Conservation (phyloP, 345 rosid species). For the Populus alba region DNA sequence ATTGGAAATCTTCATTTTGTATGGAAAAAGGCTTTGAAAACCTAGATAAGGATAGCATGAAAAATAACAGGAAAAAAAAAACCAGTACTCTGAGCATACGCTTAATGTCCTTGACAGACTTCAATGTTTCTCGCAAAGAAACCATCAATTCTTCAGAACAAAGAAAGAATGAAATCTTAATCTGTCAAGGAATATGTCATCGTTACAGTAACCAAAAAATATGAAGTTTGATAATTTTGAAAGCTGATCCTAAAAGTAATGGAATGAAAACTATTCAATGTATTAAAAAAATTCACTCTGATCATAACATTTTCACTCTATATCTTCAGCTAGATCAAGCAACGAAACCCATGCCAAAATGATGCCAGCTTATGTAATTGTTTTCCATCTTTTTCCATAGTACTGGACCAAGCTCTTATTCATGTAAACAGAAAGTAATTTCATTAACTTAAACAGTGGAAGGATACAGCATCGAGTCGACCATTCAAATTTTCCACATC, state of each 20-base stretch:
- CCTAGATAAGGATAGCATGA: slow-evolving; percentile 6
- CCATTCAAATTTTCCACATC: slow-evolving; percentile 66
- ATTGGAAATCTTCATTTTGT: not conserved
- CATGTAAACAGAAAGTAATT: slow-evolving; percentile 15
- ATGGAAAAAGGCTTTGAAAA: not conserved
- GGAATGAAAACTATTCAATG: not conserved
- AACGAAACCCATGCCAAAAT: not conserved
- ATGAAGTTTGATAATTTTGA: not conserved
- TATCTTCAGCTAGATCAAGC: slow-evolving; percentile 7
- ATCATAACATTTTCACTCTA: not conserved
- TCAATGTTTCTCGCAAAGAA: slow-evolving; percentile 77
- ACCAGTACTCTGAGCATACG: slow-evolving; percentile 63
- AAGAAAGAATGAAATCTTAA: slow-evolving; percentile 81
- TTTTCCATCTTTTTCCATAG: slow-evolving; percentile 3
- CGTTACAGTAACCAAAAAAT: not conserved
- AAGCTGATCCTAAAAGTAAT: not conserved
- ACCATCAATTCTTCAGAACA: slow-evolving; percentile 76
- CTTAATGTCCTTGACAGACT: slow-evolving; percentile 82
- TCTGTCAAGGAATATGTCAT: slow-evolving; percentile 38
- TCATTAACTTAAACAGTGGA: slow-evolving; percentile 14
- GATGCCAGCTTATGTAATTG: not conserved
- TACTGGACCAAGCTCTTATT: slow-evolving; percentile 13
- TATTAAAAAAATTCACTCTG: not conserved
- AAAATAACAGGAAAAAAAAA: not conserved
- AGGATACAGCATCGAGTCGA: slow-evolving; percentile 96